Evolutionary conservation across 148 eudicot species (phyloP).

Genomic region (Chenopodium quinoa): DNA sequence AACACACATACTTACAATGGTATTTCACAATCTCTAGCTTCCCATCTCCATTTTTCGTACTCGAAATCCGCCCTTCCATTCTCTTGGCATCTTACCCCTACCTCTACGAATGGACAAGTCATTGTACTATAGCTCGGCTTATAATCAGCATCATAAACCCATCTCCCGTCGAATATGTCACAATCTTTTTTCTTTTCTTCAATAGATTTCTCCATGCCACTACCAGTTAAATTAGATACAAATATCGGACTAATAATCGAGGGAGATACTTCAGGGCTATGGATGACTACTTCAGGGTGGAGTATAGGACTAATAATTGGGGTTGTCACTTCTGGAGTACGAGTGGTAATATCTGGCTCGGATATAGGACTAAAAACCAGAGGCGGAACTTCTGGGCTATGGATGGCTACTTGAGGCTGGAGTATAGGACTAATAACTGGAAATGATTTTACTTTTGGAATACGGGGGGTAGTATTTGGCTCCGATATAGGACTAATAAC

Average conservation of each 20-base stretch:
- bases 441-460: too few relatives aligned
- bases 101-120: slow-evolving; percentile 13
- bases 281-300: too few relatives aligned
- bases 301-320: too few relatives aligned
- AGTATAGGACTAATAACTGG: too few relatives aligned
- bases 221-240: neutral
- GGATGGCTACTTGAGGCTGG: too few relatives aligned
- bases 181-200: neutral
- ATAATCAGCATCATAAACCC: neutral
- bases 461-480: too few relatives aligned
- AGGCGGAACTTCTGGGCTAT: too few relatives aligned
- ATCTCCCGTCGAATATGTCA: neutral
- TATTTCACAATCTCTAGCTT: slow-evolving; percentile 36
- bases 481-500: too few relatives aligned
- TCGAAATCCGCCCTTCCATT: slow-evolving; percentile 41
- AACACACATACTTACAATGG: neutral
- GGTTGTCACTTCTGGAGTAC: too few relatives aligned
- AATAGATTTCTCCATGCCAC: neutral
- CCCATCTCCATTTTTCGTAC: slow-evolving; percentile 41
- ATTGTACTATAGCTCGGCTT: neutral
- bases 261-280: neutral
- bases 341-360: too few relatives aligned
- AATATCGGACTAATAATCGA: neutral
- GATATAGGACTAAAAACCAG: too few relatives aligned
- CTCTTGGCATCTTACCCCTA: slow-evolving; percentile 33